Base-by-base conservation (phyloP, 805 yeast species). In the Metschnikowia arizonensis region DNA sequence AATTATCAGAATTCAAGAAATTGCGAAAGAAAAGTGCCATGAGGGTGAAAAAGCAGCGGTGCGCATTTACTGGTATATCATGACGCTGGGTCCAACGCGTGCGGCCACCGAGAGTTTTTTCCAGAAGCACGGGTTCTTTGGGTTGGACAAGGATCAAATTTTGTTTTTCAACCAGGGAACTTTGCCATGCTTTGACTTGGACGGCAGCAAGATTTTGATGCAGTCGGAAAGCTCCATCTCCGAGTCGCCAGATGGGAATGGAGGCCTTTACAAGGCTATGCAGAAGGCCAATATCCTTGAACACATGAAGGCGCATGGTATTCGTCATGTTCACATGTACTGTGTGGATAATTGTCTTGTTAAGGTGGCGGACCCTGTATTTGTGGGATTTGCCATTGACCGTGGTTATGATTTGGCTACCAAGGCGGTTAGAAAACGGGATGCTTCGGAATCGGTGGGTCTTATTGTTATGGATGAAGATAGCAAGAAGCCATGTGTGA, bases 191-290 rank as follows among this genome's bases (percentile, higher is more conserved):
- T 81, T 93, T 51, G 78, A 79, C 55, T 54, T 70, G 38, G 78
- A 78, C 23, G 99, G 97, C 33, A 60, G 72, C 18, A 78, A 83
- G 57, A 77, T 93, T 53, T 74, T 90, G 46, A 60, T 88, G 60
- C 81, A 79, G 50, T 63, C 80, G 6, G 69, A 75, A 34, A 59
- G 67, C 33, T 65, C 73, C 21, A 74, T 88, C 31, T 83, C 89
- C 23, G 85, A 85, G 57, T 86, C 97, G 5, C 99, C 99, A 1
- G 98, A 93, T 65, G 99, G 99, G 1, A 93, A 93, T 63, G 99
- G 99, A 47, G 99, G 99, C 1, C 72, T 93, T 41, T 93, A 93
- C 69, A 83, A 81, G 59, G 98, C 97, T 1, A 73, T 93, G 32
- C 66, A 69, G 55, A 76, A 76, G 34, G 78, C 83, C 53, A 77